A percentile compares a stretch with the other conserved stretches of the same genome.
These are phyloP conservation scores for Colletotrichum sp. DNA, from an alignment of 2,329 filamentous ascomycete genomes.

Conservation along the genomic window DNA sequence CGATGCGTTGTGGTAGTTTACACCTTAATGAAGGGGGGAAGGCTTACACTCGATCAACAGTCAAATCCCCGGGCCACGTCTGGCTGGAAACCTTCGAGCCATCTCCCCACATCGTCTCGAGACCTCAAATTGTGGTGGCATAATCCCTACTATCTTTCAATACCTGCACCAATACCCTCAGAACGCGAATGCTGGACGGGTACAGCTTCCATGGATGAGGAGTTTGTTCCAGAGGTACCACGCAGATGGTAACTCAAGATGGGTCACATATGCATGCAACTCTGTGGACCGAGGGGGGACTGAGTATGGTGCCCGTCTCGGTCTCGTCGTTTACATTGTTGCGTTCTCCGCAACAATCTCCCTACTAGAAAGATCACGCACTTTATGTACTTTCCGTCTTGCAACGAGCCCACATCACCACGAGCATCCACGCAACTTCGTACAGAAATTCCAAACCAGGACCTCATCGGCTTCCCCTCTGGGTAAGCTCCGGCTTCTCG, in stretches of 20 bases:
- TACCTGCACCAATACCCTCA: background rate
- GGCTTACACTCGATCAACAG: background rate
- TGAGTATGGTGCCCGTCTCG: background rate
- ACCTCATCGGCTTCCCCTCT: too few relatives aligned
- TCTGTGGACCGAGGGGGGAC: background rate
- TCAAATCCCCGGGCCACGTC: rapidly evolving
- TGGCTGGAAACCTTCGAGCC: too few relatives aligned
- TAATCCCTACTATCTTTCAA: background rate
- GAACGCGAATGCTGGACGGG: background rate
- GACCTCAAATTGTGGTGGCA: background rate
- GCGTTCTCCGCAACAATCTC: rapidly evolving
- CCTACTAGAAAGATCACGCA: rapidly evolving
- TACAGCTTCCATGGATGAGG: background rate
- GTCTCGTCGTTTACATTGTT: background rate
- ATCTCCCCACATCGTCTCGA: background rate
- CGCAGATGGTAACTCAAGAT: background rate
- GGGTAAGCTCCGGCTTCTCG: too few relatives aligned
- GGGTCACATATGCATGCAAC: rapidly evolving
- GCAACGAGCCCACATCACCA: background rate
- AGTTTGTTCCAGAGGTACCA: rapidly evolving
- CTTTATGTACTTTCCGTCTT: rapidly evolving
- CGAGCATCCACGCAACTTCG: rapidly evolving
- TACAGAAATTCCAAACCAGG: too few relatives aligned
- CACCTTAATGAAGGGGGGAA: background rate
- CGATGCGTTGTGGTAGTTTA: too few relatives aligned